Base-by-base conservation (phyloP, 2,329 filamentous ascomycete genomes). In the Alternaria novae-zelandiae region DNA sequence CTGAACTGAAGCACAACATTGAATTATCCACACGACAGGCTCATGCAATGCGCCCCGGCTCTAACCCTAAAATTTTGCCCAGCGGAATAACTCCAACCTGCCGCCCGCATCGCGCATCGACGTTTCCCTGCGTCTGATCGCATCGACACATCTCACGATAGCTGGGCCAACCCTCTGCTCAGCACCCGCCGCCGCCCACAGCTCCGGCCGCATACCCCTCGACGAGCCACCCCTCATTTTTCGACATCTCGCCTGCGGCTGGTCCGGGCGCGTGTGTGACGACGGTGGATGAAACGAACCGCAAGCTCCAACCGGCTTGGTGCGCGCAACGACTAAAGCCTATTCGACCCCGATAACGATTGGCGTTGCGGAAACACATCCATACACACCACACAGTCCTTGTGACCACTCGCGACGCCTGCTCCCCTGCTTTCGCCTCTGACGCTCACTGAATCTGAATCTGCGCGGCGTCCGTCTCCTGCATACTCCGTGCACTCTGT, bases 261-360 rank as follows among this genome's bases (percentile, higher is more conserved):
- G 70, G 70, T 62, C 70, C 69, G 70, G 66, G 71, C 71, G 69
- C 63, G 65, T 69, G 71, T 72, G 71, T 70, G 69, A 74, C 70
- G 68, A 70, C 1, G 70, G 59, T 72, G 70, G 63, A 74, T 70
- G 69, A 71, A 65, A 65, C 67, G 66, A 67, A 64, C 64, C 66
- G 57, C 61, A 66, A 56, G 59, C 70, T 70, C 63, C 69, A 59
- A 67, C 66, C 65, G 69, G 71, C 66, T 70, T 71, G 66, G 68
- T 70, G 69, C 53, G 63, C 53, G 63, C 64, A 67, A 65, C 64
- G 69, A 66, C 62, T 59, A 64, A 59, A 55, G 67, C 57, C 60
- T 57, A 68, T 62, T 63, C 54, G 60, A 70, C 68, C 65, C 65
- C 66, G 66, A 70, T 67, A 70, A 53, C 67, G 66, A 69, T 72